Conservation (phyloP, 768 basidiomycete genomes). For the Russula sp. region DNA sequence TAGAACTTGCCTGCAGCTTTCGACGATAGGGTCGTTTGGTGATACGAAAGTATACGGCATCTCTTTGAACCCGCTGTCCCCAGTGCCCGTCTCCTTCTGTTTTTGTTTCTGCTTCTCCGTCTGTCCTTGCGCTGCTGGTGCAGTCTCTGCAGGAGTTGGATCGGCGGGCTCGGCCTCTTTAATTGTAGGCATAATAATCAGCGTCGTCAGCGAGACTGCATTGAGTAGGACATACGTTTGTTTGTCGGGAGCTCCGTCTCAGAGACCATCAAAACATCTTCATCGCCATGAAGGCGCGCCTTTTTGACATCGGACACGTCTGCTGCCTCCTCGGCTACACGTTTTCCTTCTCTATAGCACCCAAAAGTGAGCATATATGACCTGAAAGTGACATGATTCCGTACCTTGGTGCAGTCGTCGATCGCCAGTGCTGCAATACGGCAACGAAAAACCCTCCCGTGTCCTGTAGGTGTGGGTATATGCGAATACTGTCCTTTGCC, state of each 20-base stretch:
- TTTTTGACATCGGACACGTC: conserved; percentile 49
- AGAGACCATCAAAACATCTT: conserved; percentile 22
- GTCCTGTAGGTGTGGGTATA: conserved; percentile 94
- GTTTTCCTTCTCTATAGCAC: conserved; percentile 43
- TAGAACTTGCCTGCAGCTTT: conserved; percentile 63
- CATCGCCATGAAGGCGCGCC: conserved; percentile 36
- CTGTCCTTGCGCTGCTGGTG: conserved; percentile 16
- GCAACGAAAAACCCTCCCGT: conserved; percentile 99
- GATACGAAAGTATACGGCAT: conserved; percentile 84
- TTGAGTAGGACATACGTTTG: conserved; percentile 1
- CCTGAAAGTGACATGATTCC: background rate
- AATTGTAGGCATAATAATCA: background rate
- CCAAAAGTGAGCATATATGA: background rate
- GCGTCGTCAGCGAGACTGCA: background rate
- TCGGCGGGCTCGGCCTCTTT: background rate
- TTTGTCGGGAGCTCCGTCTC: conserved; percentile 1
- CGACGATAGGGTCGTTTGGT: conserved; percentile 62
- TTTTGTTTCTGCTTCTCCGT: conserved; percentile 24
- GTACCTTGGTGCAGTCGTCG: conserved; percentile 13
- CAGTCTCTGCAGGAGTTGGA: conserved; percentile 1
- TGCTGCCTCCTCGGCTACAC: conserved; percentile 40
- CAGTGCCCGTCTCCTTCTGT: conserved; percentile 24
- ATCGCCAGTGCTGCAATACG: conserved; percentile 55
- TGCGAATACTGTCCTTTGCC: conserved; percentile 56
- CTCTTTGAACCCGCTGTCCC: conserved; percentile 52